phyloP scores from a whole-genome alignment of 352 stramenopile genomes.

The Phytopythium cucurbitacearum region DNA sequence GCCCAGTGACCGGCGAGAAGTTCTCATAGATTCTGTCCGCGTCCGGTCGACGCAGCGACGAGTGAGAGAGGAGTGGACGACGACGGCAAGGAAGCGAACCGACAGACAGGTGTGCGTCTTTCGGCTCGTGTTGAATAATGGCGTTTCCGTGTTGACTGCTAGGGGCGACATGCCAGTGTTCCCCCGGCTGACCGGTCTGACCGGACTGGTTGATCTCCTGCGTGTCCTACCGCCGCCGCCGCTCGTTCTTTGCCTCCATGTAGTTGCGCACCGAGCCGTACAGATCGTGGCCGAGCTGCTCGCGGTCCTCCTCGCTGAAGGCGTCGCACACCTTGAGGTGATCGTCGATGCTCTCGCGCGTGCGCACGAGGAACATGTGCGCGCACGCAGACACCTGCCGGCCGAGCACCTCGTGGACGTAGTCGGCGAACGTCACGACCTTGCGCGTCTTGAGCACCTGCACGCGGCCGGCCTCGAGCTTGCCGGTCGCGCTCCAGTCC shows the following conservation, averaged over 20 bases:
- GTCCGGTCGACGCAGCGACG: not conserved
- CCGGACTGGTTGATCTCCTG: no score
- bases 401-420: slow-evolving; percentile 38
- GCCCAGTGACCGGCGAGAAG: slow-evolving; percentile 73
- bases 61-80: no score
- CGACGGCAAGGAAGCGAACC: no score
- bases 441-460: slow-evolving; percentile 43
- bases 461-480: slow-evolving; percentile 56
- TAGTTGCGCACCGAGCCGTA: slow-evolving; percentile 25
- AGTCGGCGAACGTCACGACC: slow-evolving; percentile 57
- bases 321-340: slow-evolving; percentile 65
- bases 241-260: slow-evolving; percentile 15
- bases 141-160: no score
- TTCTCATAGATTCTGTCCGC: slow-evolving; percentile 39
- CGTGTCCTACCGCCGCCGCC: not conserved
- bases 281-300: slow-evolving; percentile 26
- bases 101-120: no score
- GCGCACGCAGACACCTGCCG: slow-evolving; percentile 49
- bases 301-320: slow-evolving; percentile 54
- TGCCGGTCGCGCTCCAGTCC: slow-evolving; percentile 37
- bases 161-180: no score
- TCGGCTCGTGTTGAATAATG: no score
- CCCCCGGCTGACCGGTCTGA: no score
- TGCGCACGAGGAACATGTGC: slow-evolving; percentile 62
- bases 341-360: slow-evolving; percentile 61